Evolutionary conservation across 495 filamentous ascomycete species (phyloP), one percentile per base, ranked within the genome.

Genomic region (Penicillium silybi): DNA sequence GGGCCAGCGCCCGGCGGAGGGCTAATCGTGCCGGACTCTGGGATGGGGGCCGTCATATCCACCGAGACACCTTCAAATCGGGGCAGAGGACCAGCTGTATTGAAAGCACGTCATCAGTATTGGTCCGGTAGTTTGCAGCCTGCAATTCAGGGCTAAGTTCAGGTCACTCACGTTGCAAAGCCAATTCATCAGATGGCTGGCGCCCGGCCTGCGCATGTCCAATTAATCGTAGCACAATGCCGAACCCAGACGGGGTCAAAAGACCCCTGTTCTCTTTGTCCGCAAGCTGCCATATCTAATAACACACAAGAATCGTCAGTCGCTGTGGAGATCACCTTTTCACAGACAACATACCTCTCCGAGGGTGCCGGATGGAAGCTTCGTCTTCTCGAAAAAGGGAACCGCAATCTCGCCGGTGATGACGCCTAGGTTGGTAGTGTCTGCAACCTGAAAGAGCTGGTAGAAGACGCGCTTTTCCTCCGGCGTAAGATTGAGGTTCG

Each of bases 331-430:
- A 25, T 13, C 34, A 11, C 3, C 7, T 1, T 32, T 41, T 19
- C 8, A 17, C 32, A 23, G 41, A 43, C 22, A 27, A 73, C 82
- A 50, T 74, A 95, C 90, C 85, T 96, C 87, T 64, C 93, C 93
- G 57, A 98, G 78, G 22, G 92, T 80, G 48, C 87, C 81, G 40
- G 90, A 86, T 44, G 90, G 80, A 26, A 98, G 76, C 55, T 87
- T 83, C 23, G 93, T 97, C 81, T 92, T 95, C 70, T 97, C 92
- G 61, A 98, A 98, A 76, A 98, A 97, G 59, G 92, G 90, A 59
- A 97, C 95, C 7, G 93, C 93, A 48, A 95, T 78, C 68, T 97
- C 93, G 57, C 95, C 93, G 13, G 92, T 96, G 11, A 98, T 89
- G 42, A 97, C 90, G n/a, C 90, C 89, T 17, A 96, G 81, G 61